A percentile compares a stretch with the other conserved stretches of the same genome.
Conservation (phyloP, 108 stramenopile genomes). For the Cyclotella sp. region DNA sequence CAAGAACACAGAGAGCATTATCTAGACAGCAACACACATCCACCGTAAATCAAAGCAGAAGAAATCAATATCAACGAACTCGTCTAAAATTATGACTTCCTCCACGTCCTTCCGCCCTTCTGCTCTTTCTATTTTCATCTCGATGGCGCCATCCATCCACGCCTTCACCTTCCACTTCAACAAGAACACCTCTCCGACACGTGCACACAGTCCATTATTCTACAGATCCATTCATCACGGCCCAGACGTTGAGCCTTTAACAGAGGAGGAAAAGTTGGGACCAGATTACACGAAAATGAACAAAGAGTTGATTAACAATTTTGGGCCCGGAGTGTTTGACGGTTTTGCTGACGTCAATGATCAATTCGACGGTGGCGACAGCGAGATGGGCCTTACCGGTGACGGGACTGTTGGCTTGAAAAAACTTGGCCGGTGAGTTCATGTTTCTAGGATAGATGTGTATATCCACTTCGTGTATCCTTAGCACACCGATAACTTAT, state of each 20-base stretch:
- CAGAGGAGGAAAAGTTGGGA: conserved; percentile 28
- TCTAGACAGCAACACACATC: too few relatives aligned
- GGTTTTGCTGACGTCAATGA: conserved; percentile 63
- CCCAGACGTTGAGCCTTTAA: conserved; percentile 43
- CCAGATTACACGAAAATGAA: conserved; percentile 59
- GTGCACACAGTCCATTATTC: conserved; percentile 2
- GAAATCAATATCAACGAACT: too few relatives aligned
- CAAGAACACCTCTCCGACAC: neutral
- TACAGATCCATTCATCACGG: conserved; percentile 51
- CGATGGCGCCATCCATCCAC: neutral
- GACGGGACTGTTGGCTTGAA: conserved; percentile 69
- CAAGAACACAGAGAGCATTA: too few relatives aligned
- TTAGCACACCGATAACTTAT: neutral
- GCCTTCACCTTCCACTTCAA: neutral
- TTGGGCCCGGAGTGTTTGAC: conserved; percentile 64
- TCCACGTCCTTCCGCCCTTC: conserved; percentile 6
- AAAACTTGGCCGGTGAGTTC: conserved; percentile 39
- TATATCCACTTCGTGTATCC: neutral
- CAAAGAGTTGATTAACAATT: conserved; percentile 56
- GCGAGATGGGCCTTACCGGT: conserved; percentile 86
- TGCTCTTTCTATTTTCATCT: conserved; percentile 1
- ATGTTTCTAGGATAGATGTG: neutral
- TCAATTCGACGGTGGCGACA: conserved; percentile 80
- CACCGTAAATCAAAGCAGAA: too few relatives aligned
- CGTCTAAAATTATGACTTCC: conserved; percentile 3